Conservation (phyloP, 441 rosid species). For the Adansonia madagascariensis region DNA sequence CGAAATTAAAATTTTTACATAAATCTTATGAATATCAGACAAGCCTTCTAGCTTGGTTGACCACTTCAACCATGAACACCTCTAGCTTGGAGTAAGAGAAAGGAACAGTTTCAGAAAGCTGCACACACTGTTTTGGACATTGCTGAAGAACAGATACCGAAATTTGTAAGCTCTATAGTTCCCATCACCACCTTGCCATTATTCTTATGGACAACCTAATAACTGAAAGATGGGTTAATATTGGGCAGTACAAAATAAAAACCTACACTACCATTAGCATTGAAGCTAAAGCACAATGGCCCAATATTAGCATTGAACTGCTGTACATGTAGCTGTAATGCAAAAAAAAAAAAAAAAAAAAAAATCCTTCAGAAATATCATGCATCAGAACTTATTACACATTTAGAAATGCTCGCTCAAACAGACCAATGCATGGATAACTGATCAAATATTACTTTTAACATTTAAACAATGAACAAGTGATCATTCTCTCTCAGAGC, state of each 20-base stretch:
- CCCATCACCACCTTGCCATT: neutral
- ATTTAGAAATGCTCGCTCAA: neutral
- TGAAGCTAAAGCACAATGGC: neutral
- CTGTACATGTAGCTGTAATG: neutral
- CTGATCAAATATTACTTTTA: neutral
- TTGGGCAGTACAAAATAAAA: neutral
- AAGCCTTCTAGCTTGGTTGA: too few relatives aligned
- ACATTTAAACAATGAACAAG: conserved; percentile 58
- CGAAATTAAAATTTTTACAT: too few relatives aligned
- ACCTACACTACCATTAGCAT: neutral
- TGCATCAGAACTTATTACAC: neutral
- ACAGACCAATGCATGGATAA: conserved; percentile 14
- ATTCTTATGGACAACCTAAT: neutral
- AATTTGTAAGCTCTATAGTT: conserved; percentile 32
- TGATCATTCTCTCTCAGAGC: conserved; percentile 79
- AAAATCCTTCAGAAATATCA: neutral
- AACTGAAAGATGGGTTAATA: neutral
- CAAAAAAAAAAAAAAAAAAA: neutral
- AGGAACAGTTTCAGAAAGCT: conserved; percentile 76
- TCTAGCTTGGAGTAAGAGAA: conserved; percentile 58
- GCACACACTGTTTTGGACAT: conserved; percentile 72
- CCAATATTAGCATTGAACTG: neutral
- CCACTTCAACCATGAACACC: too few relatives aligned
- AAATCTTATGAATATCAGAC: too few relatives aligned
- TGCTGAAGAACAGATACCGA: conserved; percentile 51